Conservation (phyloP, 2,329 filamentous ascomycete genomes). For the Kalmusia sp. region DNA sequence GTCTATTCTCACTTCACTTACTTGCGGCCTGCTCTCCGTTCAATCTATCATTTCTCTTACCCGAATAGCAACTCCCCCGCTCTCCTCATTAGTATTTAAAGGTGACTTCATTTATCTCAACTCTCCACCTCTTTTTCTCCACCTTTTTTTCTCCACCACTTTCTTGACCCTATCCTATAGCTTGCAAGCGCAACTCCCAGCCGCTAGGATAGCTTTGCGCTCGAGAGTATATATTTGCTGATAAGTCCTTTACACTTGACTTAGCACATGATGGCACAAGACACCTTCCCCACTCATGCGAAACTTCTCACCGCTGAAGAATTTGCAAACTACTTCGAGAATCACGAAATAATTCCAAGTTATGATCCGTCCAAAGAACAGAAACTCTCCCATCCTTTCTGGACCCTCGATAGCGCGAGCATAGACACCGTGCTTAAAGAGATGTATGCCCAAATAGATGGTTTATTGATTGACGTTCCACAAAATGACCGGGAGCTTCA, state of each 20-base stretch:
- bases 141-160: neutral
- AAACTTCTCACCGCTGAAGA: constrained; percentile 5
- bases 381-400: constrained; percentile 8
- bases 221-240: too few species aligned
- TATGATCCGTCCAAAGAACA: constrained; percentile 9
- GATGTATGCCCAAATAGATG: neutral
- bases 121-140: neutral
- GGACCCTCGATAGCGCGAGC: constrained; percentile 1
- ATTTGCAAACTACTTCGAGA: constrained; percentile 5
- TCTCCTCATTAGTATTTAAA: too few species aligned
- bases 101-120: too few species aligned
- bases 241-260: too few species aligned
- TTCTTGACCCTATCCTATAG: neutral
- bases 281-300: neutral
- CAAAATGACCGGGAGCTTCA: constrained; percentile 22
- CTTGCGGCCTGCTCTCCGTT: too few species aligned
- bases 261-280: too few species aligned
- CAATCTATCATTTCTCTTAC: too few species aligned
- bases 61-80: too few species aligned
- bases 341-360: neutral
- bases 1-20: too few species aligned
- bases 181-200: too few species aligned
- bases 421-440: constrained; percentile 4
- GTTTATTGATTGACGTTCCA: neutral
- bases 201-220: too few species aligned